These are phyloP conservation scores for Setaria viridis DNA, from an alignment of 202 grass and related monocot species.

Conservation along the genomic window DNA sequence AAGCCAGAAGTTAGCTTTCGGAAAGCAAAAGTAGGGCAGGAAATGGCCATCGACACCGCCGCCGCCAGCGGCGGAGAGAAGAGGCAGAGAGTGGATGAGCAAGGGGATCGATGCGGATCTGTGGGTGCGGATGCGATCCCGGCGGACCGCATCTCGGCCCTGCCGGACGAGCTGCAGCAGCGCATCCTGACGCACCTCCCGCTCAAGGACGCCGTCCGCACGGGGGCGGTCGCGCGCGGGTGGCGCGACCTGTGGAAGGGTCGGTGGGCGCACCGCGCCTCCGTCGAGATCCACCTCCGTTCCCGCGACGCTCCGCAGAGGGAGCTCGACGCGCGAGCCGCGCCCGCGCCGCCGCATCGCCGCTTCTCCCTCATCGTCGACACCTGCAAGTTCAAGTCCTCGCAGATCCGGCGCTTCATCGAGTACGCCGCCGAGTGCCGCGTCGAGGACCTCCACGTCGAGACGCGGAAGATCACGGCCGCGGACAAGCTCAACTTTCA, in stretches of 20 bases:
- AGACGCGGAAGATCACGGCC: not conserved
- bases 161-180: constrained; percentile 23
- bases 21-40: not conserved
- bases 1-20: too few relatives aligned
- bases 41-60: not conserved
- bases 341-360: constrained; percentile 28
- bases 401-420: constrained; percentile 22
- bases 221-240: not conserved
- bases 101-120: not conserved
- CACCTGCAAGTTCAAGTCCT: not conserved
- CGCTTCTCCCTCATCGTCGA: constrained; percentile 20
- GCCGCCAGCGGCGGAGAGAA: not conserved
- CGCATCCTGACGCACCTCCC: constrained; percentile 38
- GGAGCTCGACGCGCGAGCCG: not conserved
- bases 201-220: constrained; percentile 46
- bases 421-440: constrained; percentile 47
- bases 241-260: constrained; percentile 40
- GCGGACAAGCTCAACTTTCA: constrained; percentile 20
- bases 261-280: constrained; percentile 23
- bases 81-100: not conserved
- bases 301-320: not conserved
- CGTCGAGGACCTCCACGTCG: constrained; percentile 66
- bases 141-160: constrained; percentile 8
- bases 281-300: constrained; percentile 21
- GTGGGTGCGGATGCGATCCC: not conserved